Percentiles rank a stretch among this genome's conserved stretches.
phyloP scores from a whole-genome alignment of 2,329 filamentous ascomycete species.

The Monilinia vaccinii-corymbosi region DNA sequence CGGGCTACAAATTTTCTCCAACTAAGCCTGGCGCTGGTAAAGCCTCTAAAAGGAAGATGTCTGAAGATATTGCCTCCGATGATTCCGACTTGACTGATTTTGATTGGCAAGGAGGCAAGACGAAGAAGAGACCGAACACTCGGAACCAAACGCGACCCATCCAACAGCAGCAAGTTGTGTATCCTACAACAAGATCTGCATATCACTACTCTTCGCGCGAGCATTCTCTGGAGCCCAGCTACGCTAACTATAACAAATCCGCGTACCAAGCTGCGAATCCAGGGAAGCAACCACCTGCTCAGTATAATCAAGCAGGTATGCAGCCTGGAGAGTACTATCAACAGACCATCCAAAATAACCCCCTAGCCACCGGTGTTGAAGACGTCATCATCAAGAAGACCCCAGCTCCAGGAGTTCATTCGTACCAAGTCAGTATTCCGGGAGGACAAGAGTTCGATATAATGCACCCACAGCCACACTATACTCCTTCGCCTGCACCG shows the following conservation, averaged over 20 bases:
- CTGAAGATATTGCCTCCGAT: constrained; percentile 32
- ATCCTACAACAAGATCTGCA: constrained; percentile 25
- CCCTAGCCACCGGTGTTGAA: constrained; percentile 26
- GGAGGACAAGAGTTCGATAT: constrained; percentile 29
- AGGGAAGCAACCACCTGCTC: constrained; percentile 37
- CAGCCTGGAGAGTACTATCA: constrained; percentile 43
- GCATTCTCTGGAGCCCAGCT: constrained; percentile 22
- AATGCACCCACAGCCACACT: constrained; percentile 16
- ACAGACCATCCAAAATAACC: constrained; percentile 23
- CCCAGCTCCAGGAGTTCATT: constrained; percentile 26
- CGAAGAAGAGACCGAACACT: constrained; percentile 18
- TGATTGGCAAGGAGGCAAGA: constrained; percentile 32
- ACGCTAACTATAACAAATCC: constrained; percentile 33
- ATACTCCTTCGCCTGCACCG: constrained; percentile 1
- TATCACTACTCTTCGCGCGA: constrained; percentile 26
- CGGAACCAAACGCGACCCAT: constrained; percentile 12
- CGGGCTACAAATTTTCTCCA: constrained; percentile 89
- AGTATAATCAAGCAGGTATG: constrained; percentile 35
- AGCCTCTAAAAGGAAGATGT: constrained; percentile 39
- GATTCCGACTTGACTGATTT: constrained; percentile 39
- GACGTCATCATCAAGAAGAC: constrained; percentile 37
- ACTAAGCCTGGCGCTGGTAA: constrained; percentile 49
- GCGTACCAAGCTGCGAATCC: constrained; percentile 45
- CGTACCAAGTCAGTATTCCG: constrained; percentile 31
- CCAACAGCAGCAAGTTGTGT: constrained; percentile 18